These are phyloP conservation scores for Candida freyschussii DNA, from an alignment of 1,139 yeast genomes.

Conservation along the genomic window DNA sequence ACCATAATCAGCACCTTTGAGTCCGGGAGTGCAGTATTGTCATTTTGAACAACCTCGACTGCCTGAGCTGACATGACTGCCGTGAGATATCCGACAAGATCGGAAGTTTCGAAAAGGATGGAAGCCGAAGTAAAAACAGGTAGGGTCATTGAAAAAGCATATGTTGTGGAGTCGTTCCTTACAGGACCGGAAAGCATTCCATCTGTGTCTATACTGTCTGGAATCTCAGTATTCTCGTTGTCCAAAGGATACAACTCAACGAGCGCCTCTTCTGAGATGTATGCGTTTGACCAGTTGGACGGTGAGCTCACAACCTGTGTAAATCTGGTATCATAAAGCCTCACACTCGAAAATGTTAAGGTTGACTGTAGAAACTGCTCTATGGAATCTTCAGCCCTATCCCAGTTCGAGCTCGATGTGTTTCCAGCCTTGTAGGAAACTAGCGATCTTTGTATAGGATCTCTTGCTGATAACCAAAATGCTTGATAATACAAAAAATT, in stretches of 20 bases:
- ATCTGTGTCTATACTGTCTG: slow-evolving; percentile 36
- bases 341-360: slow-evolving; percentile 59
- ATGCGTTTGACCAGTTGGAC: slow-evolving; percentile 33
- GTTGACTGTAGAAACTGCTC: slow-evolving; percentile 62
- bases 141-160: slow-evolving; percentile 39
- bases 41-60: slow-evolving; percentile 46
- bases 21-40: slow-evolving; percentile 38
- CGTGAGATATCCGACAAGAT: slow-evolving; percentile 68
- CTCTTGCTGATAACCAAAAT: slow-evolving; percentile 61
- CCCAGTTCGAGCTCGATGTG: slow-evolving; percentile 45
- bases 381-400: slow-evolving; percentile 35
- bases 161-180: slow-evolving; percentile 31
- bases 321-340: slow-evolving; percentile 56
- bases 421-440: slow-evolving; percentile 70
- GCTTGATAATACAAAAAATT: slow-evolving; percentile 64
- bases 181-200: slow-evolving; percentile 61
- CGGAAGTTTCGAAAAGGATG: slow-evolving; percentile 53
- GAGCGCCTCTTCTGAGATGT: slow-evolving; percentile 28
- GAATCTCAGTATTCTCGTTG: slow-evolving; percentile 36
- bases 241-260: slow-evolving; percentile 48
- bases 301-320: slow-evolving; percentile 34
- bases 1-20: slow-evolving; percentile 30
- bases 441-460: slow-evolving; percentile 55
- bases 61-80: slow-evolving; percentile 57
- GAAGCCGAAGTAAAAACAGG: slow-evolving; percentile 75